phyloP scores from a whole-genome alignment of 192 early-diverging fungal species.

The Coemansia erecta region DNA sequence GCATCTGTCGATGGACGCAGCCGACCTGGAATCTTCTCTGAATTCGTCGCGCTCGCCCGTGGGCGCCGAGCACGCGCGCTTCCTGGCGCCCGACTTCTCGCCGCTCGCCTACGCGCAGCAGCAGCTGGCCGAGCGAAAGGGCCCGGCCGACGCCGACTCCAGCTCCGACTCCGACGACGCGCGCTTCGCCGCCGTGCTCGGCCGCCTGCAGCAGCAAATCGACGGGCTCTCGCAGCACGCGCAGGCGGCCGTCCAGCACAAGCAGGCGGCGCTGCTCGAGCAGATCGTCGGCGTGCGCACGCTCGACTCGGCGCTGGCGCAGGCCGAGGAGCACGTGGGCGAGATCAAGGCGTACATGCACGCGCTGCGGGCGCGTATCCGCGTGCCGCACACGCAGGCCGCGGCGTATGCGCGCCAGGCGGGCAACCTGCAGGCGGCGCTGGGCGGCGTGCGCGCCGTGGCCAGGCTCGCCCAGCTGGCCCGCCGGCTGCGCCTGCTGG shows the following conservation, averaged over 20 bases:
- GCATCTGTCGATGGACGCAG: not conserved
- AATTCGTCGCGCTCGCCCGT: too few relatives aligned
- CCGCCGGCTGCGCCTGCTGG: constrained; percentile 25
- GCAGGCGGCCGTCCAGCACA: constrained; percentile 11
- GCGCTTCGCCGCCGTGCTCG: not conserved
- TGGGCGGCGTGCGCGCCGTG: constrained; percentile 25
- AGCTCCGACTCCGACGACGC: too few relatives aligned
- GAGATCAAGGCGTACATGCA: constrained; percentile 41
- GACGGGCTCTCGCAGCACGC: constrained; percentile 15
- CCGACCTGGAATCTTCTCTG: not conserved
- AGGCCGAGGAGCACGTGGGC: constrained; percentile 37
- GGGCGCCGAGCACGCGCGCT: not conserved
- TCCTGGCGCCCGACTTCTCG: not conserved
- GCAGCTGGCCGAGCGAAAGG: not conserved
- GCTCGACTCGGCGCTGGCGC: constrained; percentile 25
- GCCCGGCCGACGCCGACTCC: too few relatives aligned
- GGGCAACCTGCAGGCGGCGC: constrained; percentile 29
- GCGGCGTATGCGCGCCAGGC: constrained; percentile 18
- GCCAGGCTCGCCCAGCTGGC: constrained; percentile 26
- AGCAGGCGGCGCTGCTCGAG: constrained; percentile 19
- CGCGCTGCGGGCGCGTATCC: constrained; percentile 30
- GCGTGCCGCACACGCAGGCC: constrained; percentile 41
- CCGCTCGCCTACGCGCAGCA: constrained; percentile 4
- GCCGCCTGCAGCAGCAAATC: not conserved
- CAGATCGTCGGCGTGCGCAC: constrained; percentile 29